Conservation (phyloP, 2,329 filamentous ascomycete species). For the Ophiostoma quercus region DNA sequence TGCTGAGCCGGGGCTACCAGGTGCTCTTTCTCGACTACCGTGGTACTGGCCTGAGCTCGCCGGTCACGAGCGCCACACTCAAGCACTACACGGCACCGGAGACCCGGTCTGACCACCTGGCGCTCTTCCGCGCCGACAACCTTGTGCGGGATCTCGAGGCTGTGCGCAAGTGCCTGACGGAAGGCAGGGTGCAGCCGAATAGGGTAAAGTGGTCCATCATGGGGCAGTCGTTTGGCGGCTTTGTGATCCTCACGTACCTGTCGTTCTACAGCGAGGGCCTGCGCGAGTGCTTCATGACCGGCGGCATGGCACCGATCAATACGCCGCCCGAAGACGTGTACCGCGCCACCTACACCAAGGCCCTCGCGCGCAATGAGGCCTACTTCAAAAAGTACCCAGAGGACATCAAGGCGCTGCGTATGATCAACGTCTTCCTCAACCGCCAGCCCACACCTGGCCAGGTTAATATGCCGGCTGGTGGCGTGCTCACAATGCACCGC, state of each 20-base stretch:
- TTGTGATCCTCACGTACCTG: constrained; percentile 77
- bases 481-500: constrained; percentile 63
- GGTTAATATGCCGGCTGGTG: constrained; percentile 61
- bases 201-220: constrained; percentile 77
- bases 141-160: constrained; percentile 88
- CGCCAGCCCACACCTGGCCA: constrained; percentile 44
- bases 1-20: constrained; percentile 78
- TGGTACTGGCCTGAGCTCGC: constrained; percentile 78
- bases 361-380: constrained; percentile 64
- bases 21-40: constrained; percentile 84
- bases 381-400: constrained; percentile 86
- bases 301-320: constrained; percentile 74
- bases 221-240: constrained; percentile 90
- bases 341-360: constrained; percentile 61
- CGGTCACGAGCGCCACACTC: constrained; percentile 69
- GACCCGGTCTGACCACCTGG: constrained; percentile 74
- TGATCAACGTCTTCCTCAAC: constrained; percentile 60
- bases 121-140: constrained; percentile 79
- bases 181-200: constrained; percentile 49
- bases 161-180: constrained; percentile 68
- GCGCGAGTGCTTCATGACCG: constrained; percentile 76
- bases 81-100: constrained; percentile 54
- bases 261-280: constrained; percentile 73
- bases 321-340: constrained; percentile 71
- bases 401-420: constrained; percentile 63